Base-by-base conservation (phyloP, 2,329 filamentous ascomycete genomes). In the Ceratocystis destructans region DNA sequence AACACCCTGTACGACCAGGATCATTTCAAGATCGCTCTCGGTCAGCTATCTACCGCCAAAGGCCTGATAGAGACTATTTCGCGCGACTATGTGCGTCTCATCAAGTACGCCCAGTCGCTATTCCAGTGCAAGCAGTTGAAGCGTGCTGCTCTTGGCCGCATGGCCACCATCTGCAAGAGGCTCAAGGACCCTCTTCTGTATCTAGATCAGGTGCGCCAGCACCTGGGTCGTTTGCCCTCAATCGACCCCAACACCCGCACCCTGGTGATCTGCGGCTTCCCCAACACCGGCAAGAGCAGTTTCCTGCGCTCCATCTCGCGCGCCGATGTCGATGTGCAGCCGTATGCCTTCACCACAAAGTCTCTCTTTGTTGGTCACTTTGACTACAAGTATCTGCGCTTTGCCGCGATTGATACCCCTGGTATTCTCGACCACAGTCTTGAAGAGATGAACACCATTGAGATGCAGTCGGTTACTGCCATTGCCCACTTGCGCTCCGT, bases 81-180 rank as follows among this genome's bases (percentile, higher is more conserved):
- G 68, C 85, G 94, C 74, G 94, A 99, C 76, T 99, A 99, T 74
- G 91, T 99, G 69, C 90, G 94, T 70, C 84, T 99, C 59, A 84
- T 96, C 76, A 77, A 77, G 82, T 97, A 99, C 79, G 92, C 90
- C 66, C 92, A 96, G 80, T 95, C 87, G 73, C 83, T 99, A 70
- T 99, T 93, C 81, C 94, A 99, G 80, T 97, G 93, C 84, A 99
- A 99, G 80, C 92, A 97, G 80, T 85, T 99, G 73, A 99, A 99
- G 85, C 84, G 89, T 70, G 94, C 95, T 64, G 95, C 89, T 7
- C 84, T 99, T 64, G 94, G 94, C 81, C 91, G 94, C 74, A 97
- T 99, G 94, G 94, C 93, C 70, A 99, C 94, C 20, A 90, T 99
- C 72, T 90, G 90, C 79, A 94, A 91, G 80, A 86, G 92, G 70